Percentiles rank a stretch among this genome's conserved stretches.
These are phyloP conservation scores for Orychophragmus violaceus DNA, from an alignment of 345 rosid species.

Conservation along the genomic window DNA sequence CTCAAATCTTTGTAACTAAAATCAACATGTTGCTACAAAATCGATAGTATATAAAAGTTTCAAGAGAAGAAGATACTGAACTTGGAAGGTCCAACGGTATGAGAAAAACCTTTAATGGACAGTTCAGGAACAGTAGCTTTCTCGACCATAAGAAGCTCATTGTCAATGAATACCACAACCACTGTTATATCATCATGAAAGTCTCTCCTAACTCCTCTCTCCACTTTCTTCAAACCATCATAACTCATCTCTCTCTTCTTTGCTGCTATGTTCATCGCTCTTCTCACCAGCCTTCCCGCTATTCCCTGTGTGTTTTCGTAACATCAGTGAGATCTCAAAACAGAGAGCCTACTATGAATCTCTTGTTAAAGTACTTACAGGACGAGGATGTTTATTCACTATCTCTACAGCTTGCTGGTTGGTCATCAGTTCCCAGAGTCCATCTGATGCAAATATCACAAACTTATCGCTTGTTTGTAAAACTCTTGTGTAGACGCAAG, in stretches of 20 bases:
- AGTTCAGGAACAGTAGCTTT: conserved; percentile 46
- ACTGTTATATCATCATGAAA: conserved; percentile 90
- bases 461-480: conserved; percentile 67
- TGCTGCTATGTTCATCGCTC: conserved; percentile 66
- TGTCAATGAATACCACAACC: conserved; percentile 75
- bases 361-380: conserved; percentile 41
- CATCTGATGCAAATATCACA: conserved; percentile 93
- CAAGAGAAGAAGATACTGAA: conserved; percentile 40
- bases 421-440: conserved; percentile 80
- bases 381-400: conserved; percentile 55
- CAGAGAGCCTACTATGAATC: background rate
- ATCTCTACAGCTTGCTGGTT: conserved; percentile 88
- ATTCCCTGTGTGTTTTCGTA: conserved; percentile 48
- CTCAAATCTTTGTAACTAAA: conserved; percentile 21
- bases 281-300: conserved; percentile 62
- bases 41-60: background rate
- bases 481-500: conserved; percentile 52
- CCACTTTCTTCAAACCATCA: conserved; percentile 61
- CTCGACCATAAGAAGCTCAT: conserved; percentile 36
- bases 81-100: conserved; percentile 63
- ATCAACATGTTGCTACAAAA: conserved; percentile 15
- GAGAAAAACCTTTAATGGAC: conserved; percentile 58
- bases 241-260: conserved; percentile 64
- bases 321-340: background rate
- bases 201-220: conserved; percentile 54